phyloP scores from a whole-genome alignment of 1,139 yeast species.

The Nadsonia starkeyi-henricii region DNA sequence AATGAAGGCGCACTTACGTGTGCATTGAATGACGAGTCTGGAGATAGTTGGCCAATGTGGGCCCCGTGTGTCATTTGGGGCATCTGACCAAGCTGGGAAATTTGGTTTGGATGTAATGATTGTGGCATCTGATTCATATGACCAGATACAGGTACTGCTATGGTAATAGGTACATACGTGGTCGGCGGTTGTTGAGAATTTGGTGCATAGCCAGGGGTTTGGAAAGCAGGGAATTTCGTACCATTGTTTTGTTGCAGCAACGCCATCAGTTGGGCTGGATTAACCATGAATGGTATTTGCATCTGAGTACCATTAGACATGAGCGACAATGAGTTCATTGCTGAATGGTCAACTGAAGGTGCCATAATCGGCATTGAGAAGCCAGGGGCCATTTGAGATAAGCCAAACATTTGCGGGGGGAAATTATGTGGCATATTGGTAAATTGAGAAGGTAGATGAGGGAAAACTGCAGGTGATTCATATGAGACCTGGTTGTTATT shows the following conservation, averaged over 20 bases:
- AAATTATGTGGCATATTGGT: neutral
- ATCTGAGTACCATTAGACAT: neutral
- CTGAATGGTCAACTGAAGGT: neutral
- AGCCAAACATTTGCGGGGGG: neutral
- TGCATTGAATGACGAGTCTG: neutral
- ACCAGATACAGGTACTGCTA: neutral
- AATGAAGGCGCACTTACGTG: no score
- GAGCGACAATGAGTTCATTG: neutral
- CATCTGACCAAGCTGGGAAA: neutral
- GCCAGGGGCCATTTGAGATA: neutral
- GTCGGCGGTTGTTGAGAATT: neutral
- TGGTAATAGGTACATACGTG: neutral
- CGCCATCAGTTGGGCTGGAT: neutral
- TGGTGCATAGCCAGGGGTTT: neutral
- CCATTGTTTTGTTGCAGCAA: neutral
- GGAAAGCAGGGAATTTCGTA: neutral
- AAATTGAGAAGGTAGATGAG: neutral
- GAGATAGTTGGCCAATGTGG: neutral
- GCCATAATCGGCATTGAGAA: neutral
- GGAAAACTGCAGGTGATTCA: neutral
- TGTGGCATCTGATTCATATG: neutral
- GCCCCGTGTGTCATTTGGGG: neutral
- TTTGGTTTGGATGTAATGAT: neutral
- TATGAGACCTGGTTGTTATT: conserved; percentile 4
- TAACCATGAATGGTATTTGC: neutral